Base-by-base conservation (phyloP, 2,329 filamentous ascomycete genomes). In the Venturia carpophila region DNA sequence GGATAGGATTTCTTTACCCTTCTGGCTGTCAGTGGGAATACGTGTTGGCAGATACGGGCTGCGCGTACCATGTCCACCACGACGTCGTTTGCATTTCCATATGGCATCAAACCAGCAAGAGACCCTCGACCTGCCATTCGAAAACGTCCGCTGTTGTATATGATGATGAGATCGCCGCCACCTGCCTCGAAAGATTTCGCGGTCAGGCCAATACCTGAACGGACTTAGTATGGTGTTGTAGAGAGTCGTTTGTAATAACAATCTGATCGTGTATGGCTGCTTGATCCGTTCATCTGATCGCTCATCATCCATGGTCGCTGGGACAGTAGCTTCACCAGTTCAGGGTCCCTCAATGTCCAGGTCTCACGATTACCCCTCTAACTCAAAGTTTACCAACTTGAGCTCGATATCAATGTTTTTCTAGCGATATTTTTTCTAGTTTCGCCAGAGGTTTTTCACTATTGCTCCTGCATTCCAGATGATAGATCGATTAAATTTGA, bases 51-150 rank as follows among this genome's bases (percentile, higher is more conserved):
- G 30, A 4, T 5, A 62, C 9, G 15, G 37, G 17, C 49, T 24
- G 47, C 41, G 30, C 56, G 7, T 68, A 82, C 84, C 87, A 90
- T 90, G 42, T 88, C 85, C 0, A 89, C 75, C 0, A 90, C 86
- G 1, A 89, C 82, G 67, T 86, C 83, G 69, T 90, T 89, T 5
- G 87, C 87, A 71, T 89, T 87, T 4, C 85, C 84, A 71, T 88
- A 90, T 0, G 87, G 86, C 85, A 89, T 88, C 62, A 89, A 74
- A 0, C 87, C 87, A 0, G 87, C 87, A 13, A 90, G 74, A 0
- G 86, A 89, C 0, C 87, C 87, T 52, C 84, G 79, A 0, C 88
- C 87, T 0, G 87, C 87, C 88, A 91, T 90, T 11, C 87, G 84
- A 72, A 87, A 90, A 4, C 87, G 82, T 0, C 87, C 87, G 45